A percentile compares a stretch with the other conserved stretches of the same genome.
Conservation (phyloP, 176 grass and related monocot species). For the Oryza punctata region DNA sequence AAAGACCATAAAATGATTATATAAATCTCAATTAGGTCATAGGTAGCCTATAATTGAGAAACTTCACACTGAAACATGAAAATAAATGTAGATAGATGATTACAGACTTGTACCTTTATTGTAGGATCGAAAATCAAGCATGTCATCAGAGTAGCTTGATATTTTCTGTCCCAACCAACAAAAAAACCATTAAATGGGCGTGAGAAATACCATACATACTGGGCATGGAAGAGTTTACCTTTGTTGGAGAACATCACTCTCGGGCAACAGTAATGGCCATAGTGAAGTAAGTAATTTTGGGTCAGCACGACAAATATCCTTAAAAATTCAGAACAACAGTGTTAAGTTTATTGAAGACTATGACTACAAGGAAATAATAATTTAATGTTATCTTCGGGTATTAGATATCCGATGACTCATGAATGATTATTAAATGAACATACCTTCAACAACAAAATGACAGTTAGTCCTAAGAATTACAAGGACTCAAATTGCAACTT, state of each 20-base stretch:
- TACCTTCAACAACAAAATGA: conserved; percentile 33
- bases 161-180: conserved; percentile 67
- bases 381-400: not conserved
- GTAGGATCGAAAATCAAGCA: conserved; percentile 94
- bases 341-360: conserved; percentile 29
- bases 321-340: conserved; percentile 33
- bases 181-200: conserved; percentile 32
- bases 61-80: not conserved
- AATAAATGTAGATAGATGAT: not conserved
- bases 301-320: conserved; percentile 90
- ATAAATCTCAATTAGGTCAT: not conserved
- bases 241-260: conserved; percentile 82
- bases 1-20: conserved; percentile 8
- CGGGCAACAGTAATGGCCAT: conserved; percentile 88
- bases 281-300: conserved; percentile 86
- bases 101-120: conserved; percentile 58
- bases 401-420: not conserved
- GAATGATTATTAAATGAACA: not conserved
- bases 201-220: conserved; percentile 26
- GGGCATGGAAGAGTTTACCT: conserved; percentile 52
- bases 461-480: not conserved
- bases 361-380: conserved; percentile 21
- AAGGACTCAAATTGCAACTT: not conserved
- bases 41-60: not conserved
- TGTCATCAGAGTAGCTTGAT: conserved; percentile 92